Base-by-base conservation (phyloP, 202 grass and related monocot species). In the Cymbopogon flexuosus region DNA sequence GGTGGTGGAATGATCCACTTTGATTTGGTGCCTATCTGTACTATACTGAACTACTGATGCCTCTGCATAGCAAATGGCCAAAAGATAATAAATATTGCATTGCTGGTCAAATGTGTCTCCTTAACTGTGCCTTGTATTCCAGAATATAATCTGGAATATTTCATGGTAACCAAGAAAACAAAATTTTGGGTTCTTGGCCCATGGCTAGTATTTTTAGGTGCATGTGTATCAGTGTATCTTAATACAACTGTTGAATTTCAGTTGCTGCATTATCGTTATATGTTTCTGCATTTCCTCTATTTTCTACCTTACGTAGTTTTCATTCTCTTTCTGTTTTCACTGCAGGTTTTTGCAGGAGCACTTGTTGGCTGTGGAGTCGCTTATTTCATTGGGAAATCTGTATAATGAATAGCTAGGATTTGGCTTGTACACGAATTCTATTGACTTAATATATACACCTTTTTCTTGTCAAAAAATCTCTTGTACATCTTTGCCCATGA, bases 291-390 rank as follows among this genome's bases (percentile, higher is more conserved):
- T 33, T 49, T 56, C 22, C 22, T 87, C 12, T 24, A 2, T 1
- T 77, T 2, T 34, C 0, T 71, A 59, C 49, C 16, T 11, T 49
- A 57, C n/a, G 19, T 46, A 22, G 46, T 75, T 24, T 57, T 58
- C 54, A 58, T 58, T 58, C 16, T 77, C 52, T 31, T 39, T 72
- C 2, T 64, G 6, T 76, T 76, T 16, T 61, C 21, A 61, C 8
- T 37, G 70, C 69, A 97, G 94, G 94, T 97, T 87, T 90, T 86
- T 87, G 71, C 77, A 13, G 94, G 94, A 84, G 91, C 89, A 10
- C 16, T 97, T 57, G 85, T 94, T 72, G 94, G 94, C 59, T 94
- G 94, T 73, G 67, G 72, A 47, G 63, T 94, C 39, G 87, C 91
- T 1, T 92, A 85, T 81, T 66, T 92, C 21, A 79, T 86, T 61